phyloP scores from a whole-genome alignment of 305 asterid species.

The Fraxinus albicans region DNA sequence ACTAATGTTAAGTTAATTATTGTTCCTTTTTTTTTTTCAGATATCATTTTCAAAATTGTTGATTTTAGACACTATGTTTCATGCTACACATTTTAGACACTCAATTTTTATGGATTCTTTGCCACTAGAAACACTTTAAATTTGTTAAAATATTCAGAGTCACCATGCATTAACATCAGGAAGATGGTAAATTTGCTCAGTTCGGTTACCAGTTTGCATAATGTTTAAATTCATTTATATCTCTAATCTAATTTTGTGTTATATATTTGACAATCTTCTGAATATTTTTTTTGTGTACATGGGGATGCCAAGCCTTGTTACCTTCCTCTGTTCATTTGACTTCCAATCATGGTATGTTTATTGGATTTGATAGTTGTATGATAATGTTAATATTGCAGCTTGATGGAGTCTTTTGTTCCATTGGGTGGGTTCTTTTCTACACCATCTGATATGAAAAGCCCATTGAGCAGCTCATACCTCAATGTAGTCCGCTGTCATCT shows the following conservation, averaged over 20 bases:
- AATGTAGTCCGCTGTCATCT: conserved; percentile 43
- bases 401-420: conserved; percentile 97
- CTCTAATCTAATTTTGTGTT: not conserved
- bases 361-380: conserved; percentile 20
- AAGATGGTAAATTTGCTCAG: not conserved
- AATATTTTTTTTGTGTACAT: not conserved
- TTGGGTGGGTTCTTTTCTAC: conserved; percentile 88
- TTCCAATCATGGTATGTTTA: not conserved
- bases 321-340: not conserved
- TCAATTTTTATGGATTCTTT: not conserved
- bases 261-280: not conserved
- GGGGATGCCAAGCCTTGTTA: not conserved
- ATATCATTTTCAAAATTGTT: not conserved
- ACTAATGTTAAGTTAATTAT: not conserved
- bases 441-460: conserved; percentile 49
- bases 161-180: not conserved
- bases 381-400: conserved; percentile 46
- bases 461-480: conserved; percentile 40
- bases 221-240: not conserved
- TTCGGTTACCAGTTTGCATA: not conserved
- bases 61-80: not conserved
- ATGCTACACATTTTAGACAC: no score
- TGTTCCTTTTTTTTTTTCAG: not conserved
- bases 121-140: not conserved
- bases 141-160: not conserved